Evolutionary conservation across 2,329 filamentous ascomycete species (phyloP), one percentile per base, ranked within the genome.

Genomic region (Penicillium sp.): DNA sequence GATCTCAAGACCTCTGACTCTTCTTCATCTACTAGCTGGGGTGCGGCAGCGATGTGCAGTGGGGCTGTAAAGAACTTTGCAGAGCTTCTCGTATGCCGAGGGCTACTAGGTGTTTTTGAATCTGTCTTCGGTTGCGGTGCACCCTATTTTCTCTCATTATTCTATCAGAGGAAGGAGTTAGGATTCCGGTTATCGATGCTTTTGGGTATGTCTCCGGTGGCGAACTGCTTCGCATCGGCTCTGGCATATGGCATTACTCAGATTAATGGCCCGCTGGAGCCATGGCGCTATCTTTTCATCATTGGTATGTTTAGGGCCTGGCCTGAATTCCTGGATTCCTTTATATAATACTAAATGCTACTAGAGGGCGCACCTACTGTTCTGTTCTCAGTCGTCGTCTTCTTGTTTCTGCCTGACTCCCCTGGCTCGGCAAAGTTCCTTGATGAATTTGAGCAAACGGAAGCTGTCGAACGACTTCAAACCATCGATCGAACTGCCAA

Each of bases 111-210:
- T 8, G 29, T 64, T n/a, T 62, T 63, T 19, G 65, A 67, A 26
- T 49, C 65, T 2, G 60, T 55, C 3, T 67, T 66, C 37, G 59
- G 62, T 1, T 55, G 53, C 4, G 65, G 65, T 6, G 64, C 61
- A 11, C 65, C 66, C 5, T 65, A 68, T 28, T 74, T 72, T 29
- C 65, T 81, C 0, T 77, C 75, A 0, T 75, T 80, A 51, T 81
- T 83, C 70, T 84, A 83, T 59, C 74, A 79, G 5, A 67, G 81
- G 10, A 69, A 79, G 21, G 77, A 78, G 54, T 64, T 83, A 2
- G 80, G 79, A 1, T 71, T 81, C 39, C 66, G 80, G 3, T 71
- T 76, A 23, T 80, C 79, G 0, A 62, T 83, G 11, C 81, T 83
- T 42, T 59, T 76, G 19, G 71, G 70, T 6, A 72, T 72, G 28